Conservation (phyloP, 495 filamentous ascomycete genomes). For the Letharia columbiana region DNA sequence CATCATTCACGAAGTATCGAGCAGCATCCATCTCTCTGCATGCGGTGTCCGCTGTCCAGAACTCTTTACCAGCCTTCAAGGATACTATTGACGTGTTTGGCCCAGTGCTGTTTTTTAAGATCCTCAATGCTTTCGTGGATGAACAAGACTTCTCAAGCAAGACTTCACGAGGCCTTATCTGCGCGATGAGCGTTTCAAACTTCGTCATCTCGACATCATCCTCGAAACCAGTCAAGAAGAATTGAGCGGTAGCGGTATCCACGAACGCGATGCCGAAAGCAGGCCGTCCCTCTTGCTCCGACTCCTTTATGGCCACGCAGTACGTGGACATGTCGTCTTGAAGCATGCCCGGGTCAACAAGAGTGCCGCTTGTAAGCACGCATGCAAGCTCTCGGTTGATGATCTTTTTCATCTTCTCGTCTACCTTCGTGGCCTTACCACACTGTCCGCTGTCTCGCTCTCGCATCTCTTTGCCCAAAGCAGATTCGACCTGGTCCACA, state of each 20-base stretch:
- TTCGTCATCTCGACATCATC: slow-evolving; percentile 94
- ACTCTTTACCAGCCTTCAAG: slow-evolving; percentile 79
- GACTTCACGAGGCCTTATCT: slow-evolving; percentile 82
- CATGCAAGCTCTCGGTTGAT: slow-evolving; percentile 85
- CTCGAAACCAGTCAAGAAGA: slow-evolving; percentile 81
- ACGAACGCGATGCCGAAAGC: slow-evolving; percentile 90
- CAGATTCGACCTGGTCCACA: slow-evolving; percentile 93
- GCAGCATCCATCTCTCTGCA: slow-evolving; percentile 72
- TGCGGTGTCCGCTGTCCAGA: slow-evolving; percentile 79
- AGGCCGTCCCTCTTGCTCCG: slow-evolving; percentile 62
- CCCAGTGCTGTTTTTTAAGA: slow-evolving; percentile 88
- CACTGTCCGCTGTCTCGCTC: slow-evolving; percentile 57
- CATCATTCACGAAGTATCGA: slow-evolving; percentile 65
- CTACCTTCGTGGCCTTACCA: slow-evolving; percentile 27
- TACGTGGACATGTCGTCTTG: slow-evolving; percentile 97
- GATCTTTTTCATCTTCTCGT: slow-evolving; percentile 56
- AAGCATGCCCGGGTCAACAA: slow-evolving; percentile 93
- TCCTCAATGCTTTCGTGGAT: slow-evolving; percentile 79
- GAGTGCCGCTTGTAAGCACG: slow-evolving; percentile 83
- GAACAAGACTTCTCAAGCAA: slow-evolving; percentile 81
- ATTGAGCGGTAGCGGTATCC: slow-evolving; percentile 92
- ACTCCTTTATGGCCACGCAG: slow-evolving; percentile 94
- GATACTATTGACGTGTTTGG: slow-evolving; percentile 95
- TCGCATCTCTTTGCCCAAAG: slow-evolving; percentile 95
- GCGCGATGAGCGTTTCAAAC: slow-evolving; percentile 95